These are phyloP conservation scores for Hypoxylon sp. DNA, from an alignment of 2,329 filamentous ascomycete genomes.

Conservation along the genomic window DNA sequence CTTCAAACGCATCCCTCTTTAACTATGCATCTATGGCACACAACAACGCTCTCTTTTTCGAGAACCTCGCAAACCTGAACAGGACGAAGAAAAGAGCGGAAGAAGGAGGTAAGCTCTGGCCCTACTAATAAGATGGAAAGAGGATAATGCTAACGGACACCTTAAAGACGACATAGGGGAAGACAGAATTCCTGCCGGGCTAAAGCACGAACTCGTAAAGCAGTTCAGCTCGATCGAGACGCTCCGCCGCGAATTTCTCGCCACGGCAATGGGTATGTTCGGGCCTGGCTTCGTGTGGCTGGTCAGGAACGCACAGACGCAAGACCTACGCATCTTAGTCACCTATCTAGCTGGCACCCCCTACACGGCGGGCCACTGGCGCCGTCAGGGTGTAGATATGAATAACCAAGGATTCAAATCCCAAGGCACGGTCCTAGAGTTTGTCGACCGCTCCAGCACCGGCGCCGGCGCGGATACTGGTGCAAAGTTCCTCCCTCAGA, in stretches of 20 bases:
- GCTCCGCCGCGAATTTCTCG: constrained; percentile 82
- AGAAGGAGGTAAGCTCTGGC: constrained; percentile 18
- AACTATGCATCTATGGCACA: constrained; percentile 97
- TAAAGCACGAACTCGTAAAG: constrained; percentile 72
- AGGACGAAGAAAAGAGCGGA: not conserved
- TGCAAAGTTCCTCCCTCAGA: constrained; percentile 34
- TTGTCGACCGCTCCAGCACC: constrained; percentile 58
- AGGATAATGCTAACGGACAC: constrained; percentile 19
- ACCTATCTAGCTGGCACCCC: constrained; percentile 95
- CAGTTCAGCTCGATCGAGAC: constrained; percentile 88
- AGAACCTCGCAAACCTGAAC: constrained; percentile 60
- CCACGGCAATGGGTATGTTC: constrained; percentile 91
- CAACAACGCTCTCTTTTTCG: constrained; percentile 91
- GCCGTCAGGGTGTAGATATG: constrained; percentile 78
- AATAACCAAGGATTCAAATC: constrained; percentile 69
- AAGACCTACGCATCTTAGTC: constrained; percentile 76
- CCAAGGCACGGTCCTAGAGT: constrained; percentile 54
- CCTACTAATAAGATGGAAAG: not conserved
- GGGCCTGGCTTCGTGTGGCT: constrained; percentile 98
- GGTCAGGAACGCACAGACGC: constrained; percentile 69
- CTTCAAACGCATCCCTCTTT: constrained; percentile 83
- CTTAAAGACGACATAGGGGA: constrained; percentile 21
- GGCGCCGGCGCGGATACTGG: constrained; percentile 48
- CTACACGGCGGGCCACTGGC: constrained; percentile 86
- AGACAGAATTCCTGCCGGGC: constrained; percentile 66